These are phyloP conservation scores for Coemansia sp. DNA, from an alignment of 192 early-diverging fungal genomes.

Conservation along the genomic window DNA sequence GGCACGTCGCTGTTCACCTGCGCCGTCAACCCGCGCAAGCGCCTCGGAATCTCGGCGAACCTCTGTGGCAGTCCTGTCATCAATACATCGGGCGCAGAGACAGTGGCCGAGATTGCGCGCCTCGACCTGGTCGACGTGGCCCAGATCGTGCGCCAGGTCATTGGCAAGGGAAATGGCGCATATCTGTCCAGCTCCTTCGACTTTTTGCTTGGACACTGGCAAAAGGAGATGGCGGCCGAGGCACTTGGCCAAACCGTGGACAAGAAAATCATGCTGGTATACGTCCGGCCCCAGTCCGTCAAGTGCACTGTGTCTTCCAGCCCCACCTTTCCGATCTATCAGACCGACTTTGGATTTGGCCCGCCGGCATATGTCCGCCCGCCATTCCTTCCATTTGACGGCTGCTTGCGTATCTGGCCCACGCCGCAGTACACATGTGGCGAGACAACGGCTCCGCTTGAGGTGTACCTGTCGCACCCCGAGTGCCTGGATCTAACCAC, in stretches of 20 bases:
- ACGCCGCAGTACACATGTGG: slow-evolving; percentile 9
- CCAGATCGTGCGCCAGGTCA: slow-evolving; percentile 11
- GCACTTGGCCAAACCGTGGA: neutral
- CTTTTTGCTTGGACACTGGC: slow-evolving; percentile 17
- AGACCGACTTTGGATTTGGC: slow-evolving; percentile 42
- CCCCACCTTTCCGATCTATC: slow-evolving; percentile 41
- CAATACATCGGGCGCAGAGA: slow-evolving; percentile 13
- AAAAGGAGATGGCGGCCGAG: slow-evolving; percentile 15
- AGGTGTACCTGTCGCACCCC: slow-evolving; percentile 37
- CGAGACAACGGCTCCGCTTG: slow-evolving; percentile 9
- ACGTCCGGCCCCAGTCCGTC: slow-evolving; percentile 14
- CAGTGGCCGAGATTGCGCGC: slow-evolving; percentile 12
- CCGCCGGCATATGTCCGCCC: slow-evolving; percentile 36
- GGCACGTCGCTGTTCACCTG: slow-evolving; percentile 30
- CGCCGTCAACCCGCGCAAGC: slow-evolving; percentile 29
- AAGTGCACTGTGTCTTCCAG: slow-evolving; percentile 42
- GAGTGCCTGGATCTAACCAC: slow-evolving; percentile 24
- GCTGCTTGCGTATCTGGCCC: slow-evolving; percentile 47
- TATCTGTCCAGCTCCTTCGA: slow-evolving; percentile 33
- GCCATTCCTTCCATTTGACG: slow-evolving; percentile 42
- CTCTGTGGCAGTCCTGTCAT: slow-evolving; percentile 36
- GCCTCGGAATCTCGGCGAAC: slow-evolving; percentile 11
- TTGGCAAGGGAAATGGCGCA: slow-evolving; percentile 5
- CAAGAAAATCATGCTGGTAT: slow-evolving; percentile 25
- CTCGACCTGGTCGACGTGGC: slow-evolving; percentile 19